These are phyloP conservation scores for Sporisorium scitamineum DNA, from an alignment of 1,284 basidiomycete genomes.

Conservation along the genomic window DNA sequence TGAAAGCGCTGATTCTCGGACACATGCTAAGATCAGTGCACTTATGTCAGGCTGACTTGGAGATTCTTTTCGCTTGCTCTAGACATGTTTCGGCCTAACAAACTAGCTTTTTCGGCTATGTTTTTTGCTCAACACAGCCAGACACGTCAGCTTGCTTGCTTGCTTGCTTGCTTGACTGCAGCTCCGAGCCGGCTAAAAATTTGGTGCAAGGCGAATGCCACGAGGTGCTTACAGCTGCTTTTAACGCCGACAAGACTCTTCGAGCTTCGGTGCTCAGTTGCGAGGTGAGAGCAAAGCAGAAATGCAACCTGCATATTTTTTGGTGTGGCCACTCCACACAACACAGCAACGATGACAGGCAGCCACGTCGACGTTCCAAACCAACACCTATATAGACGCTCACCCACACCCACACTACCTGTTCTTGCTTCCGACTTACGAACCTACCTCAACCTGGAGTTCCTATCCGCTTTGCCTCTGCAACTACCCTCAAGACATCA, in stretches of 20 bases:
- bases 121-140: neutral
- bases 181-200: neutral
- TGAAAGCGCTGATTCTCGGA: slow-evolving; percentile 7
- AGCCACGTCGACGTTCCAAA: slow-evolving; percentile 1
- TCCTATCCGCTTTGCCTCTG: neutral
- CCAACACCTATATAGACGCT: neutral
- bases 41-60: slow-evolving; percentile 26
- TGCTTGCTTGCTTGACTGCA: neutral
- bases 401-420: neutral
- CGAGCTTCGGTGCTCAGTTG: neutral
- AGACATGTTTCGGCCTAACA: neutral
- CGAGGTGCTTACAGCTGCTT: neutral
- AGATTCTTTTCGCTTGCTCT: neutral
- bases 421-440: neutral
- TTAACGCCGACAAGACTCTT: neutral
- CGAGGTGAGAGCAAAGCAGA: neutral
- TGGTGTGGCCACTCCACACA: neutral
- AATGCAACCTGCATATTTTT: slow-evolving; percentile 5
- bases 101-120: neutral
- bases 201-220: neutral
- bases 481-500: neutral
- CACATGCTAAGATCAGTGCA: too few species aligned
- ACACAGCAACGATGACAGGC: neutral
- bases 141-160: slow-evolving; percentile 11
- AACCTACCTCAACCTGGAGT: neutral